phyloP scores from a whole-genome alignment of 2,329 filamentous ascomycete genomes.

The Cladobotryum protrusum region DNA sequence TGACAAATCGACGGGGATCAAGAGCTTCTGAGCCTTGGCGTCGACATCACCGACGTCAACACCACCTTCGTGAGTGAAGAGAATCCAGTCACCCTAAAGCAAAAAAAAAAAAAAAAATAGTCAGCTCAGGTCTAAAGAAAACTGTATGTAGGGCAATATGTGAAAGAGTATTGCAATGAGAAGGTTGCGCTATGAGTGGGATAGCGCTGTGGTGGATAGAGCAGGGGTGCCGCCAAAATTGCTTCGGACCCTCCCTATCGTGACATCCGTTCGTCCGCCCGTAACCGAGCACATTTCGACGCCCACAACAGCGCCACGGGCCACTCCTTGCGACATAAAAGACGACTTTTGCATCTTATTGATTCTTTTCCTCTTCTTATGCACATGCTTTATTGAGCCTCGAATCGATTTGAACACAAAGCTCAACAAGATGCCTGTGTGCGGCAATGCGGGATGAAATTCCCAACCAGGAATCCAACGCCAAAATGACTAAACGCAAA shows the following conservation, averaged over 20 bases:
- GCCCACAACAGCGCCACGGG: conserved; percentile 3
- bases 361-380: background rate
- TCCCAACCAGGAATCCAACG: background rate
- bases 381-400: background rate
- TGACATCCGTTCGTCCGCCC: conserved; percentile 34
- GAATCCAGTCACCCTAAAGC: conserved; percentile 94
- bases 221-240: conserved; percentile 9
- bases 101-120: conserved; percentile 17
- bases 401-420: background rate
- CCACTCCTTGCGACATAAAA: conserved; percentile 12
- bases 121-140: background rate
- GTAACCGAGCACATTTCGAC: conserved; percentile 19
- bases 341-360: conserved; percentile 3
- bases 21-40: conserved; percentile 95
- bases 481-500: conserved; percentile 15
- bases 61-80: conserved; percentile 99
- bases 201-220: background rate
- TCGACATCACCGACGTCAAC: conserved; percentile 99
- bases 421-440: background rate
- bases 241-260: conserved; percentile 23
- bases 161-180: background rate
- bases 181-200: background rate
- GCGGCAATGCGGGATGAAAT: background rate
- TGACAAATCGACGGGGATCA: conserved; percentile 91
- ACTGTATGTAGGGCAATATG: background rate